phyloP scores from a whole-genome alignment of 1,284 basidiomycete species.

The Ceratobasidium sp. region DNA sequence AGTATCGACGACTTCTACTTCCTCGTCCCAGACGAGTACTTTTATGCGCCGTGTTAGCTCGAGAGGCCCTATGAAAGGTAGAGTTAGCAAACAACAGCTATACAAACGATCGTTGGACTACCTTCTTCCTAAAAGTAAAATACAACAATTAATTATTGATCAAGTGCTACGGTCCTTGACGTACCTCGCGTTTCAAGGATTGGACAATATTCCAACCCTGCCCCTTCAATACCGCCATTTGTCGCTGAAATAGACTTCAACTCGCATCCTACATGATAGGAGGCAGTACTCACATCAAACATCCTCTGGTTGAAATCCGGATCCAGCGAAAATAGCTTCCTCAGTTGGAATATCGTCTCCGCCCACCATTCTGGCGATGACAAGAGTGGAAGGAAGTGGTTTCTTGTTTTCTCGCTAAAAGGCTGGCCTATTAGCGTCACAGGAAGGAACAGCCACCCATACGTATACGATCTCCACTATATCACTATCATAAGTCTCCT shows the following conservation, averaged over 20 bases:
- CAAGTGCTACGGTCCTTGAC: slow-evolving; percentile 50
- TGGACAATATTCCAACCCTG: slow-evolving; percentile 92
- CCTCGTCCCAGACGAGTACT: slow-evolving; percentile 85
- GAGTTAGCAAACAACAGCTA: neutral
- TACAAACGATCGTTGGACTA: slow-evolving; percentile 47
- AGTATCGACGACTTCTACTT: slow-evolving; percentile 71
- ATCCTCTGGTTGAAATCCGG: slow-evolving; percentile 87
- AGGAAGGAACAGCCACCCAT: slow-evolving; percentile 77
- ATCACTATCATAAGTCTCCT: neutral
- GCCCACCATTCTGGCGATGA: slow-evolving; percentile 91
- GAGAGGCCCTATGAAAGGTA: slow-evolving; percentile 68
- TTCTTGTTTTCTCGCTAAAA: slow-evolving; percentile 82
- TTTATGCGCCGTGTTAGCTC: slow-evolving; percentile 83
- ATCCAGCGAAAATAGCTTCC: slow-evolving; percentile 81
- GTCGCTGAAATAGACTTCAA: slow-evolving; percentile 62
- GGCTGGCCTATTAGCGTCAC: slow-evolving; percentile 59
- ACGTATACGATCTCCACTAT: slow-evolving; percentile 85
- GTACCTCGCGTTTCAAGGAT: slow-evolving; percentile 75
- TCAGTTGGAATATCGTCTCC: slow-evolving; percentile 80
- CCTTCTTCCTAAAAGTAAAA: slow-evolving; percentile 65
- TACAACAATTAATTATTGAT: slow-evolving; percentile 31
- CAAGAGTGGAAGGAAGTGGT: slow-evolving; percentile 83
- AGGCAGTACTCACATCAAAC: slow-evolving; percentile 56
- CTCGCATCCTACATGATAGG: neutral
- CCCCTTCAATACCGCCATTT: slow-evolving; percentile 90